Evolutionary conservation across 352 stramenopile species (phyloP).

Genomic region (Phytophthora meadii): DNA sequence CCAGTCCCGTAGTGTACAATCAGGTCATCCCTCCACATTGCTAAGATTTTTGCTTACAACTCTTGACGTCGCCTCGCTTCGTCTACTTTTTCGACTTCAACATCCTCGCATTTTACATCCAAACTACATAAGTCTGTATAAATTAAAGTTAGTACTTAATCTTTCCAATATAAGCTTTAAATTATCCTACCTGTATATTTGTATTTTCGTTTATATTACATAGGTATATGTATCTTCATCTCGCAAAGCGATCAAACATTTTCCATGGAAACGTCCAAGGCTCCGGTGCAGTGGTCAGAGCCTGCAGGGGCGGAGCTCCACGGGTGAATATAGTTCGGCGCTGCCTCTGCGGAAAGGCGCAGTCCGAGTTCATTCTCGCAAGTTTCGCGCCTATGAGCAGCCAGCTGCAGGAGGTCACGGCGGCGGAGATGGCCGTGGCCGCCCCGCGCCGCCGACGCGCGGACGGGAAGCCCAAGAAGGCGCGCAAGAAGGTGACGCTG

Average conservation of each 20-base stretch:
- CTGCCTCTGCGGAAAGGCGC: conserved; percentile 26
- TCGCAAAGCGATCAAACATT: conserved; percentile 16
- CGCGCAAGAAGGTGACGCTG: conserved; percentile 30
- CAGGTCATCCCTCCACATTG: conserved; percentile 16
- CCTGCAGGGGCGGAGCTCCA: conserved; percentile 1
- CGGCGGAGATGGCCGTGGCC: neutral
- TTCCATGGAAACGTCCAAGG: conserved; percentile 35
- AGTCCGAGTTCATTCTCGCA: conserved; percentile 26
- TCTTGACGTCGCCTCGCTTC: conserved; percentile 27
- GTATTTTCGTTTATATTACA: neutral
- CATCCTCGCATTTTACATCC: neutral
- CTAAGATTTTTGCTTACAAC: neutral
- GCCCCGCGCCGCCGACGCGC: conserved; percentile 14
- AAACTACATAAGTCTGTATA: neutral
- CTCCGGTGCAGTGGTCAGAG: conserved; percentile 5
- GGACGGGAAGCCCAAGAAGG: conserved; percentile 6
- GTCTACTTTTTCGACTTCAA: conserved; percentile 40
- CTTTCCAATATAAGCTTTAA: no score
- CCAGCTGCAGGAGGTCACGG: conserved; percentile 5
- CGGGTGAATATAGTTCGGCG: conserved; percentile 2
- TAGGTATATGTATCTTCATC: conserved; percentile 1
- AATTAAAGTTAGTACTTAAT: no score
- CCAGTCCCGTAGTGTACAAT: conserved; percentile 5
- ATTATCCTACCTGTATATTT: neutral
- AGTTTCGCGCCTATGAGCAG: conserved; percentile 33